phyloP scores from a whole-genome alignment of 768 basidiomycete genomes.

The Mycena sanguinolenta region DNA sequence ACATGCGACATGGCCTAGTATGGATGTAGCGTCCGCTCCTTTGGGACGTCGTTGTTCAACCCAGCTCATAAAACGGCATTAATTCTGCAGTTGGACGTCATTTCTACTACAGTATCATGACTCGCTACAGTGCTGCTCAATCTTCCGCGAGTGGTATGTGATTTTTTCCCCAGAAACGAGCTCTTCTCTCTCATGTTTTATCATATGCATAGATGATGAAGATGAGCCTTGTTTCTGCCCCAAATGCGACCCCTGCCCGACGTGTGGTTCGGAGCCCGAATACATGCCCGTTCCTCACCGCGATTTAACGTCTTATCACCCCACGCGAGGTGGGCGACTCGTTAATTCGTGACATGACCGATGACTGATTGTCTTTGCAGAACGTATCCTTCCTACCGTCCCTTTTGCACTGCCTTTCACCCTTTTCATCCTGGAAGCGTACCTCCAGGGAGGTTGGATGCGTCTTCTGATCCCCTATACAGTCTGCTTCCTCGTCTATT shows the following conservation, averaged over 20 bases:
- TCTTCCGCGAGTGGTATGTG: no score
- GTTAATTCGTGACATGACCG: neutral
- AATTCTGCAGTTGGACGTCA: no score
- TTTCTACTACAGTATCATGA: no score
- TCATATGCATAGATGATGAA: no score
- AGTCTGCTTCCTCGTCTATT: neutral
- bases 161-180: no score
- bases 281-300: neutral
- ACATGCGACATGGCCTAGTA: neutral
- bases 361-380: neutral
- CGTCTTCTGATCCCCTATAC: neutral
- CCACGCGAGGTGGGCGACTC: neutral
- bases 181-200: no score
- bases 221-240: no score
- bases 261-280: neutral
- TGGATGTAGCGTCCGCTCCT: no score
- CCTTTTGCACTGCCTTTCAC: conserved; percentile 1
- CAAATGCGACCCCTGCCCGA: neutral
- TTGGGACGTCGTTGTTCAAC: no score
- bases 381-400: neutral
- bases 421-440: conserved; percentile 1
- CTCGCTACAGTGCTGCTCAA: no score
- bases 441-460: conserved; percentile 2
- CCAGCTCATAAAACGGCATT: no score
- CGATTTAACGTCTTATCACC: neutral